A percentile compares a stretch with the other conserved stretches of the same genome.
phyloP scores from a whole-genome alignment of 2,329 filamentous ascomycete species.

The Colletotrichum orbiculare region DNA sequence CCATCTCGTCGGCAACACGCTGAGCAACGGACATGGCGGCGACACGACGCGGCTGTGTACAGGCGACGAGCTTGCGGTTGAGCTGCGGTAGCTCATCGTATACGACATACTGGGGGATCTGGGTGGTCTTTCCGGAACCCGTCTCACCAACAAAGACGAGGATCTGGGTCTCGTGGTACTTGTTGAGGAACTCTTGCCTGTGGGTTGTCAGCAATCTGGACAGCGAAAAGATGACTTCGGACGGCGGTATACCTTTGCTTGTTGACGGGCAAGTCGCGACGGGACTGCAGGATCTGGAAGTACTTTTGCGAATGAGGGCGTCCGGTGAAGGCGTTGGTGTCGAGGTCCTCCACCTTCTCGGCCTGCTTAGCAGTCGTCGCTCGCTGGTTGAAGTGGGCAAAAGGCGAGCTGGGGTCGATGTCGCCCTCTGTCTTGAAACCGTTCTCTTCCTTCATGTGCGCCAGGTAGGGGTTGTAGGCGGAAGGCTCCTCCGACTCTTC shows the following conservation, averaged over 20 bases:
- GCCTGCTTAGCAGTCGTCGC: slow-evolving; percentile 83
- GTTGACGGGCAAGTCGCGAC: slow-evolving; percentile 89
- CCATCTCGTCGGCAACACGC: slow-evolving; percentile 97
- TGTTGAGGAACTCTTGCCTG: slow-evolving; percentile 89
- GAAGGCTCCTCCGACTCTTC: slow-evolving; percentile 42
- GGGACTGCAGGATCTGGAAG: slow-evolving; percentile 86
- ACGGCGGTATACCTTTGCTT: slow-evolving; percentile 77
- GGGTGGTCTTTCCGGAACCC: slow-evolving; percentile 98
- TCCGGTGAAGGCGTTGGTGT: slow-evolving; percentile 87
- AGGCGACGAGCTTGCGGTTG: slow-evolving; percentile 90
- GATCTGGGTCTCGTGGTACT: slow-evolving; percentile 95
- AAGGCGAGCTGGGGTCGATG: slow-evolving; percentile 54
- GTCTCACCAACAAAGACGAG: slow-evolving; percentile 99
- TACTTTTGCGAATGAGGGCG: slow-evolving; percentile 83
- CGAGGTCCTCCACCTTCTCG: slow-evolving; percentile 78
- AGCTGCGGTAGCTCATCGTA: slow-evolving; percentile 94
- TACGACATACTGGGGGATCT: slow-evolving; percentile 98
- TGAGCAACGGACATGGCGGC: slow-evolving; percentile 99
- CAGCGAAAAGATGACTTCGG: neutral
- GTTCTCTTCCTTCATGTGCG: slow-evolving; percentile 80
- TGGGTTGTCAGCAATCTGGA: slow-evolving; percentile 16
- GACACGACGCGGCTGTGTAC: slow-evolving; percentile 96
- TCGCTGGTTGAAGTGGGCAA: slow-evolving; percentile 80
- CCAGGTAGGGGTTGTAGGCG: slow-evolving; percentile 85
- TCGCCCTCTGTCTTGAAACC: slow-evolving; percentile 40